Conservation (phyloP, 139 green algal species). For the Zygnema circumcarinatum region DNA sequence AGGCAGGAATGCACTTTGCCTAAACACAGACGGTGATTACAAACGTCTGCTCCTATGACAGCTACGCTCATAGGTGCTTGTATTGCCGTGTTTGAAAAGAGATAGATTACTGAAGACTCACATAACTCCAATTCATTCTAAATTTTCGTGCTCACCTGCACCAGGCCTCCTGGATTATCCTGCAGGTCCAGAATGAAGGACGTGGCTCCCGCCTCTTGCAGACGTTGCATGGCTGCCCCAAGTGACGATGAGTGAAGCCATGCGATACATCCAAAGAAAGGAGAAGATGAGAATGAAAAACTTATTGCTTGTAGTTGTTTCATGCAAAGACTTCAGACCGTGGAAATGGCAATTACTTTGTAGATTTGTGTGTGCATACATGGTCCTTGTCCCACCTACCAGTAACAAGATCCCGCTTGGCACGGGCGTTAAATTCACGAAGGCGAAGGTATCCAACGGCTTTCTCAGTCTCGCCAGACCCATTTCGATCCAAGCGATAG, state of each 20-base stretch:
- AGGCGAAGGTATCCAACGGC: conserved; percentile 72
- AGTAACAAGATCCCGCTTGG: conserved; percentile 73
- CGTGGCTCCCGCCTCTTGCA: conserved; percentile 68
- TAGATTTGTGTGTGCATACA: no score
- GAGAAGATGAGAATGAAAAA: neutral
- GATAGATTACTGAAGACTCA: no score
- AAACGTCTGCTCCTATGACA: no score
- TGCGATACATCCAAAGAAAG: neutral
- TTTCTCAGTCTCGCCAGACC: neutral
- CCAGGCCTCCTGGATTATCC: conserved; percentile 91
- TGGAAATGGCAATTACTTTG: no score
- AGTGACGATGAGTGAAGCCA: no score
- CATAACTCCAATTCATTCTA: neutral
- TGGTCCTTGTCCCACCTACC: no score
- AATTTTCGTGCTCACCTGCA: conserved; percentile 61
- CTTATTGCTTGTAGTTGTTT: neutral
- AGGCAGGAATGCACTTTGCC: no score
- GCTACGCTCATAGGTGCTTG: no score
- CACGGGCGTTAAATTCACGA: conserved; percentile 79
- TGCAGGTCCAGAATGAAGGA: conserved; percentile 89
- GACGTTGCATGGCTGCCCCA: conserved; percentile 66
- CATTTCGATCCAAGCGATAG: conserved; percentile 29
- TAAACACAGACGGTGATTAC: no score
- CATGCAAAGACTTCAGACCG: neutral
- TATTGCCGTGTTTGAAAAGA: no score